These are phyloP conservation scores for Tulasnella sp. DNA, from an alignment of 768 basidiomycete species.

Conservation along the genomic window DNA sequence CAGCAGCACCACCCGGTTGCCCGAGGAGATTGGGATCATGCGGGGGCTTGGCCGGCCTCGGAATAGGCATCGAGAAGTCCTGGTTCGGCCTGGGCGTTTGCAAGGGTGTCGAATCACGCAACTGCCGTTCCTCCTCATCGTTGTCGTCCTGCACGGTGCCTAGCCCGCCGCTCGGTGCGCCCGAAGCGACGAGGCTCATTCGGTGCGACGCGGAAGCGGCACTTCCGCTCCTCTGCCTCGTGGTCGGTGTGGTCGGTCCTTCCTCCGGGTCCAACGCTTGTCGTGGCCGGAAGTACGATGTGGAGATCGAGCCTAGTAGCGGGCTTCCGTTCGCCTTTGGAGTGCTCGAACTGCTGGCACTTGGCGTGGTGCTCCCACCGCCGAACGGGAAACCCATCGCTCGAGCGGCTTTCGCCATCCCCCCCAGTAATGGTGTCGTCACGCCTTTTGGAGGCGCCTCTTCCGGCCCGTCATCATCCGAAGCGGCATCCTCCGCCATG, in stretches of 20 bases:
- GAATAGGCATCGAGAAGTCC: background rate
- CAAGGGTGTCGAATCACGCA: background rate
- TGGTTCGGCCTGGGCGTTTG: background rate
- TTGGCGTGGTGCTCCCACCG: background rate
- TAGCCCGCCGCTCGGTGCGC: background rate
- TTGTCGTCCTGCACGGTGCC: background rate
- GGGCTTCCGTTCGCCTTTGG: background rate
- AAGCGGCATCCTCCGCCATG: background rate
- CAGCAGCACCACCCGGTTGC: background rate
- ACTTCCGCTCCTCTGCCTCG: background rate
- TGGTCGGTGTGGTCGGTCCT: background rate
- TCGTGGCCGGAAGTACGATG: slow-evolving; percentile 4
- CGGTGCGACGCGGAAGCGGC: background rate
- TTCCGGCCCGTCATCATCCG: slow-evolving; percentile 18
- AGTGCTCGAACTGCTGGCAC: background rate
- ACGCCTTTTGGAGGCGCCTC: background rate
- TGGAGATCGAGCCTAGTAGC: background rate
- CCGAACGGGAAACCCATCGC: background rate
- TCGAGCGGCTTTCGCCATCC: background rate
- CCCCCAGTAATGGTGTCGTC: background rate
- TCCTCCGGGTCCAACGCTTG: background rate
- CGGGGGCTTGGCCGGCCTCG: background rate
- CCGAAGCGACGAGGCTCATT: background rate
- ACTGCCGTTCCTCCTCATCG: background rate
- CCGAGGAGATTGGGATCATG: background rate